These are phyloP conservation scores for Penicillium nordicum DNA, from an alignment of 2,329 filamentous ascomycete species.

Conservation along the genomic window DNA sequence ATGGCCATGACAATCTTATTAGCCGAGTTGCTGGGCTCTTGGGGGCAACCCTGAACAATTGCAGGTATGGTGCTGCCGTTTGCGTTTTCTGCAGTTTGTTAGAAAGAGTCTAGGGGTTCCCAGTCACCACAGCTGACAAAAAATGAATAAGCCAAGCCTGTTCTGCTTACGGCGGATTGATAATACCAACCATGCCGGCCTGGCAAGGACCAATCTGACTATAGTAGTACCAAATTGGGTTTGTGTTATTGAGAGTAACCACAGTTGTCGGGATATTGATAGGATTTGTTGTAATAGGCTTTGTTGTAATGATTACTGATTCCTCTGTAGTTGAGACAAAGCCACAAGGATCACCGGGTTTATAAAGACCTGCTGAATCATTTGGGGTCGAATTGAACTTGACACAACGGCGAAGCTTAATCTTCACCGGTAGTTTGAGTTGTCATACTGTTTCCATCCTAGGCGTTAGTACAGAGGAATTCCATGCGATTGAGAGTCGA, in stretches of 20 bases:
- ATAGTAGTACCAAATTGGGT: conserved; percentile 77
- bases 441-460: background rate
- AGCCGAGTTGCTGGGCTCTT: background rate
- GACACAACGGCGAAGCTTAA: conserved; percentile 44
- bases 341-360: conserved; percentile 50
- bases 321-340: conserved; percentile 28
- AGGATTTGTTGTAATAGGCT: background rate
- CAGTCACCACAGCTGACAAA: conserved; percentile 4
- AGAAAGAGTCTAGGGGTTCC: conserved; percentile 10
- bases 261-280: background rate
- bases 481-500: background rate
- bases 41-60: conserved; percentile 4
- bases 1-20: background rate
- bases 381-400: conserved; percentile 54
- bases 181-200: conserved; percentile 69
- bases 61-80: conserved; percentile 3
- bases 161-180: conserved; percentile 55
- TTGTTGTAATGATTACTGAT: background rate
- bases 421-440: conserved; percentile 38
- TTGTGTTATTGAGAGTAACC: conserved; percentile 52
- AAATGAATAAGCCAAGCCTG: background rate
- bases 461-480: conserved; percentile 1
- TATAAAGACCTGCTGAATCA: conserved; percentile 49
- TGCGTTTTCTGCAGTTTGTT: conserved; percentile 6
- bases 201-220: conserved; percentile 72